Evolutionary conservation across 2,329 filamentous ascomycete species (phyloP).

Genomic region (Diaporthe capsici): DNA sequence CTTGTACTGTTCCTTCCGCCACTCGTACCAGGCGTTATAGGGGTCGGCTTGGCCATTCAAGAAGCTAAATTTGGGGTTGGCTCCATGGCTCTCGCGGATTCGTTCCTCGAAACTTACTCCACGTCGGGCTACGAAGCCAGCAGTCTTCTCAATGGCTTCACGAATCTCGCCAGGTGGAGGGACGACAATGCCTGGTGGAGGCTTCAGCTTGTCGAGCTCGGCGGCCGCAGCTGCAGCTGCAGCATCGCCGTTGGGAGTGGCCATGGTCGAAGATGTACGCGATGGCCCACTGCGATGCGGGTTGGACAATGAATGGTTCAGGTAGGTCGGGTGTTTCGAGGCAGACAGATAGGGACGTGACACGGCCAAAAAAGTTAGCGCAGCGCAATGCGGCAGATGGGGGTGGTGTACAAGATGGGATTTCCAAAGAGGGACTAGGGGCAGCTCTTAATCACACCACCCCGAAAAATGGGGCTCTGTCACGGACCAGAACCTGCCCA

Average conservation of each 20-base stretch:
- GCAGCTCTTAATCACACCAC: constrained; percentile 10
- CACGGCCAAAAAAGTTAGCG: constrained; percentile 29
- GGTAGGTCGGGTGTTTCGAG: constrained; percentile 41
- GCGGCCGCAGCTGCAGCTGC: constrained; percentile 60
- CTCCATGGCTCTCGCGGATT: constrained; percentile 86
- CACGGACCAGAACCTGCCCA: neutral
- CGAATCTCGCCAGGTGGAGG: constrained; percentile 89
- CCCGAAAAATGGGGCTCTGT: neutral
- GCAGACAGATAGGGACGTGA: constrained; percentile 13
- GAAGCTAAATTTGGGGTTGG: constrained; percentile 94
- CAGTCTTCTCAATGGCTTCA: constrained; percentile 90
- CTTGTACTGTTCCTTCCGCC: constrained; percentile 89
- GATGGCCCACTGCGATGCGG: constrained; percentile 44
- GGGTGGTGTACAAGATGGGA: no score
- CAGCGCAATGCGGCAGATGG: no score
- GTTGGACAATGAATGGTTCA: constrained; percentile 42
- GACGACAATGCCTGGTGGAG: constrained; percentile 86
- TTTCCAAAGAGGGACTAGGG: neutral
- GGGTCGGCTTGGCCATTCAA: constrained; percentile 84
- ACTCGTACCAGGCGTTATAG: constrained; percentile 90
- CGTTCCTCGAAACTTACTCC: constrained; percentile 82
- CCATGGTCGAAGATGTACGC: constrained; percentile 48
- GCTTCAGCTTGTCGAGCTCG: constrained; percentile 77
- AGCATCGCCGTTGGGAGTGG: constrained; percentile 66
- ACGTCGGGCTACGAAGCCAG: constrained; percentile 85